phyloP scores from a whole-genome alignment of 345 rosid genomes.

The Rubroshorea leprosula region DNA sequence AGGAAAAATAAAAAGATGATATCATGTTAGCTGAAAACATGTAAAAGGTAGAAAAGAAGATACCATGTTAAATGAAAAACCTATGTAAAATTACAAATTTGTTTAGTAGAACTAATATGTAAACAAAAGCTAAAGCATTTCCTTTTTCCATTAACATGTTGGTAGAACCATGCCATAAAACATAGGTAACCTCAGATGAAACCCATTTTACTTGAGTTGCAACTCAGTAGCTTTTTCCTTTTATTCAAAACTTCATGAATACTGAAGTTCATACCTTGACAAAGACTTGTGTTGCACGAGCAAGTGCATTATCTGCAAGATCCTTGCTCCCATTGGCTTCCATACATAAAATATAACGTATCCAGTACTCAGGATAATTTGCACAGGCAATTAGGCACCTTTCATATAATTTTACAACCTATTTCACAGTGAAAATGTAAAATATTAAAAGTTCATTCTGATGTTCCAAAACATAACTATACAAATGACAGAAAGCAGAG shows the following conservation, averaged over 20 bases:
- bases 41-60: too few relatives aligned
- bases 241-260: not conserved
- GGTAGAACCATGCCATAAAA: not conserved
- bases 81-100: not conserved
- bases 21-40: not conserved
- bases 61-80: too few relatives aligned
- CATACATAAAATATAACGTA: conserved; percentile 80
- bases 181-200: not conserved
- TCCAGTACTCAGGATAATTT: conserved; percentile 91
- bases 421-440: conserved; percentile 20
- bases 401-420: conserved; percentile 95
- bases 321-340: conserved; percentile 71
- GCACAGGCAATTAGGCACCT: conserved; percentile 96
- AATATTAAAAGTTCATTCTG: conserved; percentile 12
- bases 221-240: not conserved
- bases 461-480: conserved; percentile 14
- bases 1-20: not conserved
- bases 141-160: too few relatives aligned
- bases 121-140: too few relatives aligned
- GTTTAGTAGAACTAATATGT: not conserved
- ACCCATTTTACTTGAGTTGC: not conserved
- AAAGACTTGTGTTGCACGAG: conserved; percentile 90
- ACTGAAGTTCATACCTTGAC: conserved; percentile 65
- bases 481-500: conserved; percentile 45
- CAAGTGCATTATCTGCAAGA: conserved; percentile 82